These are phyloP conservation scores for Musa troglodytarum DNA, from an alignment of 176 grass and related monocot genomes.

Conservation along the genomic window DNA sequence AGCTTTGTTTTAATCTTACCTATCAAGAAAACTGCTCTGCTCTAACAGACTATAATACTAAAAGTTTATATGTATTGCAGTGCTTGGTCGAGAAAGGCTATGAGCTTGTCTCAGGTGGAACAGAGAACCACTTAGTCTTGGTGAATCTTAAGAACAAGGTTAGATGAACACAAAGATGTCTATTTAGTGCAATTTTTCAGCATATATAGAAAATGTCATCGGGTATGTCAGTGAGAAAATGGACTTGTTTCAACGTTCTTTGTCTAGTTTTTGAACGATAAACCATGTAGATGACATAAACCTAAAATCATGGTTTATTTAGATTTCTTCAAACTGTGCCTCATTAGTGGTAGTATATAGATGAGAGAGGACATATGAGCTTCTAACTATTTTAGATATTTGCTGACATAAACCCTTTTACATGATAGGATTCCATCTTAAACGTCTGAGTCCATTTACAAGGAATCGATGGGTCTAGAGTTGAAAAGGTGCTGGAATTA, in stretches of 20 bases:
- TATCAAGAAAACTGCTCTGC: neutral
- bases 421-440: neutral
- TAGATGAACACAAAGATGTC: conserved; percentile 21
- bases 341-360: neutral
- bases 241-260: neutral
- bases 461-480: conserved; percentile 95
- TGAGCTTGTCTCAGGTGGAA: conserved; percentile 92
- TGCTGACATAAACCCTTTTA: neutral
- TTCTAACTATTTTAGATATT: conserved; percentile 9
- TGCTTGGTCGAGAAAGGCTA: conserved; percentile 63
- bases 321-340: neutral
- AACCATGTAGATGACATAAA: neutral
- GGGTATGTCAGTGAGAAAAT: neutral
- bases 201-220: neutral
- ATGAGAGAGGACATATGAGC: conserved; percentile 2
- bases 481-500: conserved; percentile 88
- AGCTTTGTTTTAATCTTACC: neutral
- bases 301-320: neutral
- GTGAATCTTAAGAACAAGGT: conserved; percentile 98
- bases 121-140: conserved; percentile 97
- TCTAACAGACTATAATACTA: neutral
- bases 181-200: neutral
- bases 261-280: neutral
- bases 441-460: conserved; percentile 25
- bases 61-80: conserved; percentile 25